Percentiles rank a stretch among this genome's conserved stretches.
Conservation (phyloP, 805 yeast species). For the Candida peoriensis region DNA sequence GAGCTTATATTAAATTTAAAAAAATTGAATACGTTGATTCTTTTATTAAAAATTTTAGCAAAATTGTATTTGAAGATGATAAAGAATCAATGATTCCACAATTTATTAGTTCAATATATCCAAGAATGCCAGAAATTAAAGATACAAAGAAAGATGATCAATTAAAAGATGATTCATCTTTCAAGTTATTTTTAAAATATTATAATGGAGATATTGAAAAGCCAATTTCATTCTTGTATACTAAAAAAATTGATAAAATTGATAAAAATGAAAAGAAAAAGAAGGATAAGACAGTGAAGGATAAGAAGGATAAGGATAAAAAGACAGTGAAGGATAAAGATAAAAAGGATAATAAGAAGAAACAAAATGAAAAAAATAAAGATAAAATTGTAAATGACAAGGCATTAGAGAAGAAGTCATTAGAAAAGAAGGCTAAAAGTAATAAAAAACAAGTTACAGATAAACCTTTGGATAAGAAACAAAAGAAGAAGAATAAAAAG, state of each 20-base stretch:
- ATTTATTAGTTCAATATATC: constrained; percentile 31
- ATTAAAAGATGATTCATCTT: constrained; percentile 18
- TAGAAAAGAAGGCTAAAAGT: constrained; percentile 3
- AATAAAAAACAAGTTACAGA: neutral
- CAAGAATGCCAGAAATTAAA: constrained; percentile 23
- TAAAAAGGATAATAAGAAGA: neutral
- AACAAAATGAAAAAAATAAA: constrained; percentile 1
- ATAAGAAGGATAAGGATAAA: neutral
- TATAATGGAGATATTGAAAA: constrained; percentile 16
- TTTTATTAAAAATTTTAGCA: constrained; percentile 24
- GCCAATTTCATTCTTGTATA: constrained; percentile 12
- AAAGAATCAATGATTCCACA: constrained; percentile 29
- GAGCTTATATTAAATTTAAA: constrained; percentile 36
- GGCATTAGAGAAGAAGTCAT: neutral
- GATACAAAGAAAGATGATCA: neutral
- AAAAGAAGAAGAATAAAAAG: neutral
- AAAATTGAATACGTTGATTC: constrained; percentile 22
- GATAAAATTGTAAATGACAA: constrained; percentile 2
- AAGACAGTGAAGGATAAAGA: neutral
- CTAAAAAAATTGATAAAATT: neutral
- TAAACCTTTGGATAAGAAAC: neutral
- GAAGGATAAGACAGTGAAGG: constrained; percentile 3
- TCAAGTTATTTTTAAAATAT: constrained; percentile 18
- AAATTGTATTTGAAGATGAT: constrained; percentile 16
- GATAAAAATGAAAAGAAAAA: neutral